A percentile compares a stretch with the other conserved stretches of the same genome.
phyloP scores from a whole-genome alignment of 495 filamentous ascomycete genomes.

The Penicillium paxilli region DNA sequence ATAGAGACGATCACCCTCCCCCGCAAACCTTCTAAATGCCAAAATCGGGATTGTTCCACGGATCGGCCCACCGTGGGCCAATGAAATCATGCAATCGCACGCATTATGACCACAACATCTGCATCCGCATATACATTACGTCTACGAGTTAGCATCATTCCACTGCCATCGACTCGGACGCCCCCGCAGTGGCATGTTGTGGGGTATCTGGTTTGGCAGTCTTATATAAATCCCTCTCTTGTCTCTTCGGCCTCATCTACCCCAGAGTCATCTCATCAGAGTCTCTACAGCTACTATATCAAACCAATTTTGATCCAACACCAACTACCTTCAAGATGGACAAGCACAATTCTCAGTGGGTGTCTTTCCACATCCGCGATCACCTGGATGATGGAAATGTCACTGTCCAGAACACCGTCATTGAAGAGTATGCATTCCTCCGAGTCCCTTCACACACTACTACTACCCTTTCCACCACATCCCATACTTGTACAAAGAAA shows the following conservation, averaged over 20 bases:
- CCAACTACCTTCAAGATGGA: constrained; percentile 1
- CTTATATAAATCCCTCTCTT: background rate
- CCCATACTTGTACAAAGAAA: no score
- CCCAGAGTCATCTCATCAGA: background rate
- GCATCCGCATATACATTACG: background rate
- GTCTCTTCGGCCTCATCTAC: background rate
- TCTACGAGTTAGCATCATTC: background rate
- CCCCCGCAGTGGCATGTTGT: background rate
- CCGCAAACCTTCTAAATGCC: background rate
- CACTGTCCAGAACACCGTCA: constrained; percentile 31
- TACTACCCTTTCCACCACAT: background rate
- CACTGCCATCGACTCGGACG: background rate
- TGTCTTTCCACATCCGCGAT: constrained; percentile 41
- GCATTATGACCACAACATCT: background rate
- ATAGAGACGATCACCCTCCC: background rate
- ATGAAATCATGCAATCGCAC: background rate
- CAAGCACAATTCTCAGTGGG: constrained; percentile 38
- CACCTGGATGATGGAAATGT: constrained; percentile 33
- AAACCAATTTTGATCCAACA: background rate
- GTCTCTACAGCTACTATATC: background rate
- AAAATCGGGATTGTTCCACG: background rate
- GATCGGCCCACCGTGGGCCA: background rate
- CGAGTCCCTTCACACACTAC: background rate
- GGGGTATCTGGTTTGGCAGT: background rate
- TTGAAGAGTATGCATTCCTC: constrained; percentile 36